Evolutionary conservation across 2,329 filamentous ascomycete species (phyloP).

Genomic region (Drechslerella coelobrocha): DNA sequence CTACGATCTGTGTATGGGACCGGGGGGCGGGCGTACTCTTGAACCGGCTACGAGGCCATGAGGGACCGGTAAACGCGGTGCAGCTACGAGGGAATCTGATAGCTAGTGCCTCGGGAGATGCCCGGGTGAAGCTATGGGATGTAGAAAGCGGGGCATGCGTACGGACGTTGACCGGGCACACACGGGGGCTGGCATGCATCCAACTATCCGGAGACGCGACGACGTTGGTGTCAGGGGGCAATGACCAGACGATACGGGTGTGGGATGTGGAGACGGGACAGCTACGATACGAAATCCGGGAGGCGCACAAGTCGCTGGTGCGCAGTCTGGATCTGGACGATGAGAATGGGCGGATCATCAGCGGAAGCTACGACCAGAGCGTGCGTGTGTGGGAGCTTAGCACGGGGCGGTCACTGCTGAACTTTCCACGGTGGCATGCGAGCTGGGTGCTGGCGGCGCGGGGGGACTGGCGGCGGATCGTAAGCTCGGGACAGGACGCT

Average conservation of each 20-base stretch:
- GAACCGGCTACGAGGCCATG: constrained; percentile 81
- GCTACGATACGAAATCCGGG: constrained; percentile 71
- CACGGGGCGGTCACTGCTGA: constrained; percentile 76
- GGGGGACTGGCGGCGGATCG: constrained; percentile 91
- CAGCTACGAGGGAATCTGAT: constrained; percentile 92
- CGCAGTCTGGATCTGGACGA: constrained; percentile 90
- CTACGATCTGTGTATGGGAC: constrained; percentile 93
- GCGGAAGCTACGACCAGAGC: constrained; percentile 85
- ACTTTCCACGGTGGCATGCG: constrained; percentile 92
- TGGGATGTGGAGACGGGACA: constrained; percentile 93
- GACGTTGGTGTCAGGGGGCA: constrained; percentile 90
- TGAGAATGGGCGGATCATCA: constrained; percentile 82
- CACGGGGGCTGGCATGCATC: constrained; percentile 90
- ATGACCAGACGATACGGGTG: constrained; percentile 93
- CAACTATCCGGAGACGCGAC: constrained; percentile 96
- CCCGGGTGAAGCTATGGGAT: constrained; percentile 93
- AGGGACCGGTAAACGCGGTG: constrained; percentile 93
- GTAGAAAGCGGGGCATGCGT: constrained; percentile 85
- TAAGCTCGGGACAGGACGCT: constrained; percentile 92
- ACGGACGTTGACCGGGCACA: constrained; percentile 87
- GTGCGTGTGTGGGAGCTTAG: constrained; percentile 93
- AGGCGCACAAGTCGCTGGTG: constrained; percentile 83
- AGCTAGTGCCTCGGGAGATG: constrained; percentile 92
- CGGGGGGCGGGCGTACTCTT: constrained; percentile 76
- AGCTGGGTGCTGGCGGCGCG: constrained; percentile 98